Percentiles rank a stretch among this genome's conserved stretches.
Conservation (phyloP, 2,329 filamentous ascomycete species). For the Pezicula neosporulosa region DNA sequence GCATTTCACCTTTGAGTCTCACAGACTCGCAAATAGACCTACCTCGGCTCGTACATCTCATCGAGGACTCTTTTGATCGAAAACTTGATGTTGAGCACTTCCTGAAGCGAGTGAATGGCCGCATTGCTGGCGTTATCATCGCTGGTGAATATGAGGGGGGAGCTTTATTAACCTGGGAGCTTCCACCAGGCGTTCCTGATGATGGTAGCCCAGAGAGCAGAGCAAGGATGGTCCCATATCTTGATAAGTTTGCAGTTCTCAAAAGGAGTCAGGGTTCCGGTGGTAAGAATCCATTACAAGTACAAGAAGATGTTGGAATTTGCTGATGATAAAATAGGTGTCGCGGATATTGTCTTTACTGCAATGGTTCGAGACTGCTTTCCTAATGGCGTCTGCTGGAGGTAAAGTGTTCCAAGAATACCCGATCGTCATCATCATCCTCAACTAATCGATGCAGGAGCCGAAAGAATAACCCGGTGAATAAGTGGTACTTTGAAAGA, state of each 20-base stretch:
- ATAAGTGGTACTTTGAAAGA: conserved; percentile 99
- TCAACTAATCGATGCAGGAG: conserved; percentile 37
- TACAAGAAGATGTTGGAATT: too few species aligned
- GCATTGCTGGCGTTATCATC: conserved; percentile 87
- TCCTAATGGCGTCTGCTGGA: conserved; percentile 86
- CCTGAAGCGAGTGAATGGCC: conserved; percentile 72
- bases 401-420: conserved; percentile 7
- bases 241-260: conserved; percentile 96
- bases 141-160: conserved; percentile 96
- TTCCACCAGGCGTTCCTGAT: conserved; percentile 56
- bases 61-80: conserved; percentile 89
- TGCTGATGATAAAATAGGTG: conserved; percentile 37
- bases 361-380: conserved; percentile 91
- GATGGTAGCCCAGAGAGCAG: conserved; percentile 47
- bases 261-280: conserved; percentile 85
- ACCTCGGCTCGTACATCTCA: conserved; percentile 76
- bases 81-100: conserved; percentile 84
- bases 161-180: conserved; percentile 93
- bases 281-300: conserved; percentile 28
- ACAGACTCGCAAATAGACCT: conserved; percentile 82
- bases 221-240: conserved; percentile 77
- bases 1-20: conserved; percentile 60
- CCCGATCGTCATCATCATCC: too few species aligned
- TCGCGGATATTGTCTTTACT: conserved; percentile 95
- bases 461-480: conserved; percentile 87